These are phyloP conservation scores for Leccinum imitatum DNA, from an alignment of 768 basidiomycete genomes.

Conservation along the genomic window DNA sequence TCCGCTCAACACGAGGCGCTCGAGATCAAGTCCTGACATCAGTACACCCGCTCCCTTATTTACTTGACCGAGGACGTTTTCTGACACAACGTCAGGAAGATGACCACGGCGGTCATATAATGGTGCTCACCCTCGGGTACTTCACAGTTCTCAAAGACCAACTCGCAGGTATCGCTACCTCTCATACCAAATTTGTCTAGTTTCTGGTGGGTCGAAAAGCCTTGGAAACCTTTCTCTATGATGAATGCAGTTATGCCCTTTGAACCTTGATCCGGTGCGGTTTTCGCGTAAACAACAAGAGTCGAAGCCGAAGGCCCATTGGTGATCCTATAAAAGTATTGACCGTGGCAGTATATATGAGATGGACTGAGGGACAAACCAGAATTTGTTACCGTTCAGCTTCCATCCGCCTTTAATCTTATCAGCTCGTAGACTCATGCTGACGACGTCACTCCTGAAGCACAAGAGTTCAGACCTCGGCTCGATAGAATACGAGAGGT, in stretches of 20 bases:
- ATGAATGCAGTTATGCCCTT: conserved; percentile 94
- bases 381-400: conserved; percentile 92
- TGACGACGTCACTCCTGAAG: conserved; percentile 80
- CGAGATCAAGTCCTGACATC: conserved; percentile 93
- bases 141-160: conserved; percentile 88
- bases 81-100: conserved; percentile 37
- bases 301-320: conserved; percentile 93
- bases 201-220: conserved; percentile 88
- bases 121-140: conserved; percentile 75
- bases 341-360: neutral
- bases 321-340: conserved; percentile 69
- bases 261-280: conserved; percentile 69
- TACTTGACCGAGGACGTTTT: conserved; percentile 80
- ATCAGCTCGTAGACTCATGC: conserved; percentile 83
- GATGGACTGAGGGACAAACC: conserved; percentile 43
- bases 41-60: conserved; percentile 82
- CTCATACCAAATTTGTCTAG: conserved; percentile 97
- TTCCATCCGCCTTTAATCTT: conserved; percentile 74
- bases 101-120: neutral
- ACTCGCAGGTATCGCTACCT: conserved; percentile 91
- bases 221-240: conserved; percentile 76
- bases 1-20: conserved; percentile 87
- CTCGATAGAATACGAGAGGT: neutral
- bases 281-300: conserved; percentile 91
- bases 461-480: conserved; percentile 4